Conservation (phyloP, 2,329 filamentous ascomycete genomes). For the Ceratocystis destructans region DNA sequence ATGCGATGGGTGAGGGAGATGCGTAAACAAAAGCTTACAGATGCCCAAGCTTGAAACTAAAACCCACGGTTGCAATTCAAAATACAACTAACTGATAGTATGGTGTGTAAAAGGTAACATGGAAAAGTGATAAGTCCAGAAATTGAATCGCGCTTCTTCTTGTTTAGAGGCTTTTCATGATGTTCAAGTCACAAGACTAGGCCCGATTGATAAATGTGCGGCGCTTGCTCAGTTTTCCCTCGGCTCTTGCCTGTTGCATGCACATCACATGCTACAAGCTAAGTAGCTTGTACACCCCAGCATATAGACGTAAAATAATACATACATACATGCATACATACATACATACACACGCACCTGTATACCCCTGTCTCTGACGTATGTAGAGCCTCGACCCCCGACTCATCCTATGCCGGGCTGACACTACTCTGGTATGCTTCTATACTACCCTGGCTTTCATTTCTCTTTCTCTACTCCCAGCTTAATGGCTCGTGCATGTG, state of each 20-base stretch:
- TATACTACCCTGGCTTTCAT: not conserved
- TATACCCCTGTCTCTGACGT: slow-evolving; percentile 4
- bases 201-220: not conserved
- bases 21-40: not conserved
- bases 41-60: not conserved
- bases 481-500: not conserved
- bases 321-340: no score
- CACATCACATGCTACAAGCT: slow-evolving; percentile 1
- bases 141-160: not conserved
- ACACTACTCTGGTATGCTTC: not conserved
- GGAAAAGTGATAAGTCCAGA: not conserved
- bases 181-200: not conserved
- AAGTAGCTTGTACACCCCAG: not conserved
- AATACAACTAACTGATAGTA: not conserved
- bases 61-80: not conserved
- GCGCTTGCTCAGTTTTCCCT: not conserved
- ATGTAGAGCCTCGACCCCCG: not conserved
- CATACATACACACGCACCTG: no score
- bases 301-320: no score
- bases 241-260: not conserved
- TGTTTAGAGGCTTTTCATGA: not conserved
- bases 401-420: not conserved
- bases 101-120: not conserved
- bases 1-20: not conserved
- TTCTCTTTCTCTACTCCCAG: not conserved